phyloP scores from a whole-genome alignment of 305 asterid genomes.

The Fraxinus dipetala region DNA sequence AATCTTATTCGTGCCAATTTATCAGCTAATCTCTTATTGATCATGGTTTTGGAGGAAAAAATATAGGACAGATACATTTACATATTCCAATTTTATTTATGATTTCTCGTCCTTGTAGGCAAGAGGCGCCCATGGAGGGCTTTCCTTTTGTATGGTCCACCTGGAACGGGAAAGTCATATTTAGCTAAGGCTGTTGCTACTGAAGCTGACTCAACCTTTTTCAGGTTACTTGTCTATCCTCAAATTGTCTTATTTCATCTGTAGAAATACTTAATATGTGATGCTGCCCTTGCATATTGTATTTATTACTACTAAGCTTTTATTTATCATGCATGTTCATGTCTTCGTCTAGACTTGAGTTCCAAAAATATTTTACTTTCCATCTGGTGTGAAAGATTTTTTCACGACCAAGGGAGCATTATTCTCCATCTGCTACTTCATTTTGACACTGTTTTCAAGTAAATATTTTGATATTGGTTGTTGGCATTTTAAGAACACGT shows the following conservation, averaged over 20 bases:
- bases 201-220: constrained; percentile 97
- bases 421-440: not conserved
- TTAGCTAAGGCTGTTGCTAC: constrained; percentile 99
- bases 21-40: not conserved
- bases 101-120: constrained; percentile 38
- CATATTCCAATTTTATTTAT: not conserved
- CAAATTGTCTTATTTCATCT: not conserved
- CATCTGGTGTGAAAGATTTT: not conserved
- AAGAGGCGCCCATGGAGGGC: constrained; percentile 99
- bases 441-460: not conserved
- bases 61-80: not conserved
- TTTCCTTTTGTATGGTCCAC: constrained; percentile 94
- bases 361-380: not conserved
- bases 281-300: not conserved
- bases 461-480: not conserved
- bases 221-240: constrained; percentile 54
- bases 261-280: not conserved
- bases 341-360: not conserved
- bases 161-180: constrained; percentile 98
- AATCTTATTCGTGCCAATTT: not conserved
- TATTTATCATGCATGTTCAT: not conserved
- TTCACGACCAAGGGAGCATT: not conserved
- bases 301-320: not conserved
- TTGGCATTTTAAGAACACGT: not conserved
- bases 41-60: not conserved